A percentile compares a stretch with the other conserved stretches of the same genome.
Evolutionary conservation across 768 basidiomycete genomes (phyloP).

Genomic region (Postia placenta): DNA sequence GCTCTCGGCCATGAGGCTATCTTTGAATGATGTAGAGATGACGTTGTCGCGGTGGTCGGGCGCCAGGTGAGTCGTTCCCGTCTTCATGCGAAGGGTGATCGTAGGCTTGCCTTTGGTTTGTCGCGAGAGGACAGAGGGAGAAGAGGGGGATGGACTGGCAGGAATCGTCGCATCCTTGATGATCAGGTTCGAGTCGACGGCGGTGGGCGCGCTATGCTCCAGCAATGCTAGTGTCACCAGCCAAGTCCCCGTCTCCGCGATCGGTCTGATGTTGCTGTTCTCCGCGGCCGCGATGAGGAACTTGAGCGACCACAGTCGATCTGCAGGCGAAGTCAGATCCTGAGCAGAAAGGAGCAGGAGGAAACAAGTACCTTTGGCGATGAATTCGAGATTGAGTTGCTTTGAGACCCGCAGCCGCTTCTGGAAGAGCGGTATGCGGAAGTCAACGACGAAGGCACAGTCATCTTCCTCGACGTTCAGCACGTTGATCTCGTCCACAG

Average conservation of each 20-base stretch:
- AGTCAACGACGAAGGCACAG: slow-evolving; percentile 47
- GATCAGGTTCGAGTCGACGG: slow-evolving; percentile 46
- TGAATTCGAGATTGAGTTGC: slow-evolving; percentile 53
- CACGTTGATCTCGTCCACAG: slow-evolving; percentile 47
- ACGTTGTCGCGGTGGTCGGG: slow-evolving; percentile 10
- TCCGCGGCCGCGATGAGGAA: slow-evolving; percentile 28
- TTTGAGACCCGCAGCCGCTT: slow-evolving; percentile 65
- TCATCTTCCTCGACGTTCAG: slow-evolving; percentile 44
- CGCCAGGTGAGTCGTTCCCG: slow-evolving; percentile 24
- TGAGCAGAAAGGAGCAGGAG: neutral
- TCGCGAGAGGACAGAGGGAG: slow-evolving; percentile 6
- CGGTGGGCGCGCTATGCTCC: slow-evolving; percentile 54
- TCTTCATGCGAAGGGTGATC: slow-evolving; percentile 34
- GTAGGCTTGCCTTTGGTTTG: slow-evolving; percentile 21
- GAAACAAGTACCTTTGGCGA: slow-evolving; percentile 42
- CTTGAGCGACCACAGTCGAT: slow-evolving; percentile 49
- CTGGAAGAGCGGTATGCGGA: slow-evolving; percentile 55
- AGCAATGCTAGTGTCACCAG: slow-evolving; percentile 44
- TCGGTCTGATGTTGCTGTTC: neutral
- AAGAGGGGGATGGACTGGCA: slow-evolving; percentile 4
- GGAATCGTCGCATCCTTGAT: slow-evolving; percentile 29
- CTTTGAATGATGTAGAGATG: slow-evolving; percentile 38
- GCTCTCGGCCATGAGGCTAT: slow-evolving; percentile 34
- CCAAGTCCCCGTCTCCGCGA: slow-evolving; percentile 23
- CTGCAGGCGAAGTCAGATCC: slow-evolving; percentile 23